Percentiles rank a stretch among this genome's conserved stretches.
Evolutionary conservation across 768 basidiomycete species (phyloP).

Genomic region (Cytidiella melzeri): DNA sequence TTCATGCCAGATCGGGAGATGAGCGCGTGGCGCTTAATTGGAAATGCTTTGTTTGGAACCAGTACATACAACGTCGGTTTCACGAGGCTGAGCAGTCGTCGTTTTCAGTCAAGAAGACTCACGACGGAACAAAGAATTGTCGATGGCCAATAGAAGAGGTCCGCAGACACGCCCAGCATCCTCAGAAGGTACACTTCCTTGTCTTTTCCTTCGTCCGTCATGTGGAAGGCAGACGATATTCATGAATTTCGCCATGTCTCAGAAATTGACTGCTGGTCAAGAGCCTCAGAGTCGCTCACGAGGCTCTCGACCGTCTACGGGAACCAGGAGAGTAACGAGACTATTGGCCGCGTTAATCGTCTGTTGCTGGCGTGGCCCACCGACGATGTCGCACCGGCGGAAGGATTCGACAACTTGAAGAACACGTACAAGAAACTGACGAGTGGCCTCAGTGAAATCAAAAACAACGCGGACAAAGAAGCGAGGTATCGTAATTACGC

Average conservation of each 20-base stretch:
- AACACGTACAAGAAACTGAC: conserved; percentile 55
- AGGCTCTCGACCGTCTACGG: background rate
- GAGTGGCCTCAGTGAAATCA: conserved; percentile 58
- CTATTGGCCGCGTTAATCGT: conserved; percentile 68
- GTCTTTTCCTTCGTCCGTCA: background rate
- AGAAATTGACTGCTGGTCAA: conserved; percentile 79
- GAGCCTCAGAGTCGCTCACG: conserved; percentile 36
- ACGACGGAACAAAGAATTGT: background rate
- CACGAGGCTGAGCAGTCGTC: background rate
- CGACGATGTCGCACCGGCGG: conserved; percentile 61
- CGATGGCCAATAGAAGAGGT: conserved; percentile 4
- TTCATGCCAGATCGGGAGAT: background rate
- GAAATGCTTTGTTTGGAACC: background rate
- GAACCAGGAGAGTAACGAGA: conserved; percentile 30
- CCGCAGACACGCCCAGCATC: conserved; percentile 2
- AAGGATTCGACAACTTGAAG: conserved; percentile 62
- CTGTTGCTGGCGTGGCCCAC: conserved; percentile 65
- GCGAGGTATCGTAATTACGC: conserved; percentile 37
- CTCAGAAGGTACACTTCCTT: conserved; percentile 4
- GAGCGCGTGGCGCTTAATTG: background rate
- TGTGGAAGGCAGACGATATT: background rate
- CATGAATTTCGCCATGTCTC: conserved; percentile 8
- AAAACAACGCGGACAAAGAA: conserved; percentile 53
- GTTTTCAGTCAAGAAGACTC: background rate
- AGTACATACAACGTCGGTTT: background rate